Base-by-base conservation (phyloP, 176 grass and related monocot genomes). In the Oryza coarctata region DNA sequence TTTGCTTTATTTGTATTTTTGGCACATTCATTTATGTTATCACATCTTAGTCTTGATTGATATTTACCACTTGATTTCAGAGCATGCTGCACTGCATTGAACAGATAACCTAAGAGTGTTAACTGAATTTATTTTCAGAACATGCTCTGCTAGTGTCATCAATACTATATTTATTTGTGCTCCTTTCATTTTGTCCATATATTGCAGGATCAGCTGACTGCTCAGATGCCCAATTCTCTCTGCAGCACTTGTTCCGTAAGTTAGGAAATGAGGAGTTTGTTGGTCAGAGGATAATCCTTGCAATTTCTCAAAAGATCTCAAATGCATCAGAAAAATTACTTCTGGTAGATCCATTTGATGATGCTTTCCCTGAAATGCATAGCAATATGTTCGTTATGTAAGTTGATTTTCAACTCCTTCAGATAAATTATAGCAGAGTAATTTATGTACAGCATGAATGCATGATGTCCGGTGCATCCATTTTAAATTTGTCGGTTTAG, bases 341-440 rank as follows among this genome's bases (percentile, higher is more conserved):
- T 86, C 75, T 98, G 50, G n/a, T 85, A 35, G 92, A 98, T 45
- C 92, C 92, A 2, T 98, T 98, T 91, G 86, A 94, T 89, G 90
- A 93, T 75, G 83, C 68, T 66, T 98, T 93, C 72, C 88, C 92
- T 84, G 88, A 78, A 80, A 77, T 91, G 79, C 86, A 98, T 88
- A 88, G 20, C 82, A 89, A 85, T 86, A 91, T 98, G 85, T 98
- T 94, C 73, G 82, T 98, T 50, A 88, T 94, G 92, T 94, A 89
- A 88, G 90, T 12, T 81, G 74, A 28, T 63, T 41, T 87, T 63
- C 58, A 40, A 67, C 26, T 75, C 25, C 44, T 44, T 71, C 65
- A 71, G 11, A 36, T 78, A 38, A 15, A 78, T 77, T 70, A 32
- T 44, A 80, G n/a, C 66, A 2, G 25, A 71, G 20, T 3, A 62